Conservation (phyloP, 148 eudicot species). For the Diospyros lotus region DNA sequence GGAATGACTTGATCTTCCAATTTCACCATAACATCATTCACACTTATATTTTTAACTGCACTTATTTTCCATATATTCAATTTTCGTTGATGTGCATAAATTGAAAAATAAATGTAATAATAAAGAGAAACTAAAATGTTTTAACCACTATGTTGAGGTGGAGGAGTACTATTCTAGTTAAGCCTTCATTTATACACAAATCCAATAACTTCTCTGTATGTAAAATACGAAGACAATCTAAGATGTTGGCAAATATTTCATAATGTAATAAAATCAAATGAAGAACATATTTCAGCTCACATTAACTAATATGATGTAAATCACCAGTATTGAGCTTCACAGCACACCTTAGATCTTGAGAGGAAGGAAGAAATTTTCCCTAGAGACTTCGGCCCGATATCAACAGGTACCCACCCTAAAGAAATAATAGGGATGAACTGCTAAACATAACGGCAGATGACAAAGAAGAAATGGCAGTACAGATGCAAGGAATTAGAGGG, state of each 20-base stretch:
- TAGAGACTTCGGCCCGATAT: constrained; percentile 69
- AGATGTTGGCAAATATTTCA: neutral
- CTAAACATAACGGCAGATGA: neutral
- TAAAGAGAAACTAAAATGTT: neutral
- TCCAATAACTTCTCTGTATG: neutral
- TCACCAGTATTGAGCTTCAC: constrained; percentile 18
- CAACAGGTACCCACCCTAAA: constrained; percentile 83
- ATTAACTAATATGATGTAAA: neutral
- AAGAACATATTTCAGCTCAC: neutral
- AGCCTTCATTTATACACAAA: neutral
- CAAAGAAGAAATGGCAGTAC: too few relatives aligned
- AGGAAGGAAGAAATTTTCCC: constrained; percentile 53
- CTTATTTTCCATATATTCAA: too few relatives aligned
- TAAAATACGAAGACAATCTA: neutral
- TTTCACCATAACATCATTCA: too few relatives aligned
- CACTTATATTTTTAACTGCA: too few relatives aligned
- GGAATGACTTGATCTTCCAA: too few relatives aligned
- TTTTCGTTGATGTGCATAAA: too few relatives aligned
- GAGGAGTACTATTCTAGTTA: neutral
- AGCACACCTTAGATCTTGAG: constrained; percentile 66
- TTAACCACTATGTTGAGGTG: neutral
- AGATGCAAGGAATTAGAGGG: constrained; percentile 2
- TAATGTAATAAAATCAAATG: neutral
- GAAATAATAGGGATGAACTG: constrained; percentile 11
- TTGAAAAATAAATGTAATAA: neutral